phyloP scores from a whole-genome alignment of 768 basidiomycete species.

The Boletus sp. region DNA sequence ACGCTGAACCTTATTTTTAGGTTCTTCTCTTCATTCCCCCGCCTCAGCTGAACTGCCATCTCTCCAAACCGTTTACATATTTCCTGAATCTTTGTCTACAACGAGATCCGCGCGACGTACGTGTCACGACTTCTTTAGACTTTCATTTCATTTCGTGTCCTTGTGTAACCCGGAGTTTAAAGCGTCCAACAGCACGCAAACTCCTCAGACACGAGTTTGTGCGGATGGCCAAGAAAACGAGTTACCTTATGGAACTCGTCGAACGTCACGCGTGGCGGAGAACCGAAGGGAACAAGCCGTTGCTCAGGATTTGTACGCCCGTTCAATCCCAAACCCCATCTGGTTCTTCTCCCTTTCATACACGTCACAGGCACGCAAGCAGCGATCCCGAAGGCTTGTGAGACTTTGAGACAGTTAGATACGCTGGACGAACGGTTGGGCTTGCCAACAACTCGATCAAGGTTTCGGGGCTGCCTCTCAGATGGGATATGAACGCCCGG shows the following conservation, averaged over 20 bases:
- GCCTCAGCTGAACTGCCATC: conserved; percentile 83
- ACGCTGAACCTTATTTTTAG: conserved; percentile 36
- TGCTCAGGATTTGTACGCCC: conserved; percentile 61
- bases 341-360: neutral
- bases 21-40: conserved; percentile 96
- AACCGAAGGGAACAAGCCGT: conserved; percentile 73
- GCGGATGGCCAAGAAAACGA: conserved; percentile 91
- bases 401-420: conserved; percentile 96
- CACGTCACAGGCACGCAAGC: conserved; percentile 43
- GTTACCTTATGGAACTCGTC: conserved; percentile 91
- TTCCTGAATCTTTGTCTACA: conserved; percentile 95
- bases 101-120: conserved; percentile 87
- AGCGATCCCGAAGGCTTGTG: conserved; percentile 82
- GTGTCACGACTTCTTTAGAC: conserved; percentile 24
- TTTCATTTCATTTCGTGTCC: conserved; percentile 1
- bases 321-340: neutral
- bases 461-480: conserved; percentile 64
- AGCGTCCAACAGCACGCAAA: conserved; percentile 95
- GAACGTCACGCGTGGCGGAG: conserved; percentile 94
- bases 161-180: conserved; percentile 17
- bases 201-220: conserved; percentile 96
- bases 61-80: conserved; percentile 90
- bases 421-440: conserved; percentile 68
- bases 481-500: conserved; percentile 73
- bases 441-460: conserved; percentile 54